Evolutionary conservation across 129 eudicot species (phyloP).

Genomic region (Pittosporum tobira): DNA sequence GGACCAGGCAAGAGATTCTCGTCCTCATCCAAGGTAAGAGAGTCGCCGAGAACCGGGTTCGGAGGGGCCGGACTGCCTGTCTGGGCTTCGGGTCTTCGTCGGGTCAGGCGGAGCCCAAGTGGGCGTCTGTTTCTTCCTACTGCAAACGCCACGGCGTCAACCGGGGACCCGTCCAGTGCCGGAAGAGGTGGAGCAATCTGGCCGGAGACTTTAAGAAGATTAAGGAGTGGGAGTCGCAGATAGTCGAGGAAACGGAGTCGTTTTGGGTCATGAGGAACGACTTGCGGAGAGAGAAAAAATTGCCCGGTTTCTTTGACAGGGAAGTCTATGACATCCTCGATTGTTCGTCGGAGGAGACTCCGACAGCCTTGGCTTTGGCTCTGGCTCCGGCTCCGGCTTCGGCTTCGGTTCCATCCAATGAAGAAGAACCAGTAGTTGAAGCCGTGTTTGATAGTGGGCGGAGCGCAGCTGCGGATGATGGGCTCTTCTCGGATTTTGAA

Average conservation of each 20-base stretch:
- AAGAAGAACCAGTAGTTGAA: constrained; percentile 8
- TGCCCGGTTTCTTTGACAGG: constrained; percentile 82
- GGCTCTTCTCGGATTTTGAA: constrained; percentile 55
- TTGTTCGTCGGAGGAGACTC: constrained; percentile 7
- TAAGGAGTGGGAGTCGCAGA: constrained; percentile 64
- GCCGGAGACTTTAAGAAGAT: constrained; percentile 87
- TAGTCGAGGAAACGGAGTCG: constrained; percentile 45
- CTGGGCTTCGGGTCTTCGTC: constrained; percentile 39
- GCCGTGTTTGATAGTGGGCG: constrained; percentile 69
- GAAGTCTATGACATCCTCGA: constrained; percentile 79
- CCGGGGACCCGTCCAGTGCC: constrained; percentile 91
- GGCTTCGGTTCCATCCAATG: no score
- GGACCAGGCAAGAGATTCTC: constrained; percentile 66
- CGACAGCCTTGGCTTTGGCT: constrained; percentile 28
- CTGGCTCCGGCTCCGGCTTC: no score
- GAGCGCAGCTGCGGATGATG: constrained; percentile 51
- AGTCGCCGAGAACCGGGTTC: constrained; percentile 71
- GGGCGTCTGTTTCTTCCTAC: constrained; percentile 79
- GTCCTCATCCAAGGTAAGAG: constrained; percentile 59
- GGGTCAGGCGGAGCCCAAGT: constrained; percentile 67
- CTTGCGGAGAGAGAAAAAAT: constrained; percentile 69
- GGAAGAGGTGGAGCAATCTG: constrained; percentile 91
- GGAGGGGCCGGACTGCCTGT: constrained; percentile 45
- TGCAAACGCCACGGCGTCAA: constrained; percentile 84
- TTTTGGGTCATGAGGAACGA: constrained; percentile 88